Conservation (phyloP, 2,329 filamentous ascomycete genomes). For the Monosporascus sp. region DNA sequence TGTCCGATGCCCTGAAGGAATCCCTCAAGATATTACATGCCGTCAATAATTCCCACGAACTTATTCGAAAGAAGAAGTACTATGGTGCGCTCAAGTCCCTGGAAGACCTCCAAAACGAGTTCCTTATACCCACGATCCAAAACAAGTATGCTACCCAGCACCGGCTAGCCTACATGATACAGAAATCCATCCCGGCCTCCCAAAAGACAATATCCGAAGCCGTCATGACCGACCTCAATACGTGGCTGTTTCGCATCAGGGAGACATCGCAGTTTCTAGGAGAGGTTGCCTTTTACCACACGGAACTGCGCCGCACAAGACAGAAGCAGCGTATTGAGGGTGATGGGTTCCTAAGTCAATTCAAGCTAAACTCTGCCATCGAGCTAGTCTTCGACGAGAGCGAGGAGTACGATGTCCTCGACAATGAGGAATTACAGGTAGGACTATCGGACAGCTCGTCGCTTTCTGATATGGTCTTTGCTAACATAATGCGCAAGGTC, state of each 20-base stretch:
- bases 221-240: conserved; percentile 95
- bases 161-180: conserved; percentile 91
- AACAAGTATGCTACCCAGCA: conserved; percentile 90
- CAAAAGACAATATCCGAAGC: conserved; percentile 92
- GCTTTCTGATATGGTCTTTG: background rate
- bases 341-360: conserved; percentile 70
- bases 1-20: conserved; percentile 80
- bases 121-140: conserved; percentile 67
- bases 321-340: conserved; percentile 79
- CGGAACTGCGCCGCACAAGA: conserved; percentile 75
- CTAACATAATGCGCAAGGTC: conserved; percentile 41
- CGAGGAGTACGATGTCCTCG: conserved; percentile 90
- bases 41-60: conserved; percentile 89
- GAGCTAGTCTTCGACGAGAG: conserved; percentile 93
- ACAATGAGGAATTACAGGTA: conserved; percentile 83
- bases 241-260: conserved; percentile 90
- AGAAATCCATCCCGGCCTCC: conserved; percentile 88
- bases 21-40: conserved; percentile 88
- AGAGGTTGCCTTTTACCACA: conserved; percentile 95
- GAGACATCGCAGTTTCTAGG: conserved; percentile 95
- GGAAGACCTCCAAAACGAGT: conserved; percentile 93
- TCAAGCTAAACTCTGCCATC: conserved; percentile 92
- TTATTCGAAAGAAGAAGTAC: conserved; percentile 89
- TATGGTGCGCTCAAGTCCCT: conserved; percentile 91
- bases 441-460: background rate